Evolutionary conservation across 805 yeast species (phyloP).

Genomic region (Candida stauntonica): DNA sequence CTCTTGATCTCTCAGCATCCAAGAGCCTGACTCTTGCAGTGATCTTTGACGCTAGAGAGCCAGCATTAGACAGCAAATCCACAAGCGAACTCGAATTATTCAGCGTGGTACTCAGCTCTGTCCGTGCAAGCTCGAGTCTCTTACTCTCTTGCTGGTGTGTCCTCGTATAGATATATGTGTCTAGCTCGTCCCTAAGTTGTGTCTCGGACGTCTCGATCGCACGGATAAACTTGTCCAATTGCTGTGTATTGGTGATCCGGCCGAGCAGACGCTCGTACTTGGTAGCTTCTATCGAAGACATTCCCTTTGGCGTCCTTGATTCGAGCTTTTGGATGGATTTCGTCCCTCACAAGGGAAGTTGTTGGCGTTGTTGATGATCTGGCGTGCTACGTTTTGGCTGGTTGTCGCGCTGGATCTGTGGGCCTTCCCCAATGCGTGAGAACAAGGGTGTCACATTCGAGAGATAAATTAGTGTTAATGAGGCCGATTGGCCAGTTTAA

Average conservation of each 20-base stretch:
- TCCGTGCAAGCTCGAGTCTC: conserved; percentile 53
- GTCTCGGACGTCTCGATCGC: conserved; percentile 24
- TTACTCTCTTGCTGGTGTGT: conserved; percentile 29
- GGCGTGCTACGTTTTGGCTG: too few relatives aligned
- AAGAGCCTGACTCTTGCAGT: conserved; percentile 65
- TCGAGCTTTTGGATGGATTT: too few relatives aligned
- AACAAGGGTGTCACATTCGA: too few relatives aligned
- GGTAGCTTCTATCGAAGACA: conserved; percentile 3
- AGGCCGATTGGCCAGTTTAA: too few relatives aligned
- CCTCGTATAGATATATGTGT: conserved; percentile 22
- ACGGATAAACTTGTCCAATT: conserved; percentile 23
- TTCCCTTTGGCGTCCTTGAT: not conserved
- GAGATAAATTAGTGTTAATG: too few relatives aligned
- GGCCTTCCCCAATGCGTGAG: too few relatives aligned
- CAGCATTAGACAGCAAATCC: conserved; percentile 52
- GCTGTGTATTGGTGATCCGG: conserved; percentile 21
- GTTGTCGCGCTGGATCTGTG: too few relatives aligned
- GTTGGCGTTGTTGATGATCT: too few relatives aligned
- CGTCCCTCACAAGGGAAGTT: too few relatives aligned
- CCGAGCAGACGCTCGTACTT: conserved; percentile 22
- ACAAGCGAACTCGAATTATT: conserved; percentile 52
- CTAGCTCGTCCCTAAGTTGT: conserved; percentile 23
- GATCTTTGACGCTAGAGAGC: conserved; percentile 59
- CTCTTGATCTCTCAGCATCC: conserved; percentile 66
- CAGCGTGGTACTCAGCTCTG: conserved; percentile 60